Conservation (phyloP, 192 early-diverging fungal species). For the Coemansia umbellata region DNA sequence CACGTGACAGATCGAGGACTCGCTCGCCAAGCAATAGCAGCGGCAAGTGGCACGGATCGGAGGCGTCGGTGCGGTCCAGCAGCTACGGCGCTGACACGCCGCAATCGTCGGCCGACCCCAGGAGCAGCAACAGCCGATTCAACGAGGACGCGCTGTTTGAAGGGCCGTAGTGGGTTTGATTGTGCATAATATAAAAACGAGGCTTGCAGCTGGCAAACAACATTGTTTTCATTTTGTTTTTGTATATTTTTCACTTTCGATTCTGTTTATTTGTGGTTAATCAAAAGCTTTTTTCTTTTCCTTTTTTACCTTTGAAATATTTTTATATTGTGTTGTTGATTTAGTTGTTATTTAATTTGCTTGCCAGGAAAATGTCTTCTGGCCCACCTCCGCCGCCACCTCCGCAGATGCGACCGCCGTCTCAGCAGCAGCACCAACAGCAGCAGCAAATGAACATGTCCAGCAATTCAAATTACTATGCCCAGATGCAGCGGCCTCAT, state of each 20-base stretch:
- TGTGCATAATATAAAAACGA: no score
- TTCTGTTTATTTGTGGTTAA: neutral
- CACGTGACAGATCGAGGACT: no score
- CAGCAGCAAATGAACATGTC: neutral
- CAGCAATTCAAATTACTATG: no score
- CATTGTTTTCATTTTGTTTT: neutral
- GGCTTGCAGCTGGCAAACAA: no score
- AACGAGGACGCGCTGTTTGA: slow-evolving; percentile 17
- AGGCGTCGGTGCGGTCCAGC: no score
- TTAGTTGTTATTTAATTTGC: neutral
- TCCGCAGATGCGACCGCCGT: neutral
- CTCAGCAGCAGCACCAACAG: neutral
- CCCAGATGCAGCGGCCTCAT: neutral
- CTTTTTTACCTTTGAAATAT: neutral
- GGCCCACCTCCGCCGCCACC: neutral
- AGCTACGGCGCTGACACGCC: no score
- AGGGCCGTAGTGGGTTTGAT: neutral
- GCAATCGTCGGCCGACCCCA: neutral
- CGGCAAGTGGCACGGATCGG: no score
- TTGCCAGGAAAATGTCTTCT: neutral
- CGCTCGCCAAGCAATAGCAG: no score
- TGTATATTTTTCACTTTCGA: neutral
- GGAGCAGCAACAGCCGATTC: neutral
- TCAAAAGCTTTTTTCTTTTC: neutral
- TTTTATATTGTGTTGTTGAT: neutral